phyloP scores from a whole-genome alignment of 2,329 filamentous ascomycete genomes.

The Fonsecaea nubica region DNA sequence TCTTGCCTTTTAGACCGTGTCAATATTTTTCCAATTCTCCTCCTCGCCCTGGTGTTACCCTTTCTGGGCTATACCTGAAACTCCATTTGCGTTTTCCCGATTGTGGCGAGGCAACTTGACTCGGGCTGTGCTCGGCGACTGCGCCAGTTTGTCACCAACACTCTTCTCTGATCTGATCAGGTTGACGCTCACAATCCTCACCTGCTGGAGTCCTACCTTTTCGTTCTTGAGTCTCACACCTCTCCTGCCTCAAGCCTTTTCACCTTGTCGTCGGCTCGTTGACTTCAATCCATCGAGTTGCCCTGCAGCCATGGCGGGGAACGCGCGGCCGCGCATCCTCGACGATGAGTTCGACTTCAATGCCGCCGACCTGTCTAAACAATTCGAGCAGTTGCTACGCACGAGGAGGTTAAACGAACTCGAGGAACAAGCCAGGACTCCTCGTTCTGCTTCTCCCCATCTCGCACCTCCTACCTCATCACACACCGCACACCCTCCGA shows the following conservation, averaged over 20 bases:
- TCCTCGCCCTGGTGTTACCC: constrained; percentile 3
- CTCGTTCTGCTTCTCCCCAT: constrained; percentile 47
- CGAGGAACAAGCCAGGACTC: constrained; percentile 66
- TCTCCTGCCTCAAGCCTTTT: constrained; percentile 12
- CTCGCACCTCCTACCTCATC: constrained; percentile 33
- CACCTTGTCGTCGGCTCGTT: constrained; percentile 7
- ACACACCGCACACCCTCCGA: constrained; percentile 36
- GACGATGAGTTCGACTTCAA: constrained; percentile 61
- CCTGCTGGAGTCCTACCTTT: neutral
- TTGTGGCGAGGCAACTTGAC: constrained; percentile 34
- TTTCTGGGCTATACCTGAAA: constrained; percentile 23
- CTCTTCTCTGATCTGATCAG: constrained; percentile 11
- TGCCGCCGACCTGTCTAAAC: constrained; percentile 78
- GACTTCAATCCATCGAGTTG: constrained; percentile 5
- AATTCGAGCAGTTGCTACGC: constrained; percentile 86
- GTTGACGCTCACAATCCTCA: constrained; percentile 5
- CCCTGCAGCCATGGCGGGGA: constrained; percentile 30
- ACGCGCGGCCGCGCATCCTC: constrained; percentile 36
- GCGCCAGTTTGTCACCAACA: constrained; percentile 30
- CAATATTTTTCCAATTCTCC: neutral
- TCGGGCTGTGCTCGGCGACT: constrained; percentile 33
- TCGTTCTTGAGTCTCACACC: constrained; percentile 4
- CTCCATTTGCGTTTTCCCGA: constrained; percentile 17
- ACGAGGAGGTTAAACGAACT: constrained; percentile 87
- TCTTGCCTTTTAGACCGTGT: neutral